Conservation (phyloP, 1,139 yeast species). For the Yamadazyma triangularis region DNA sequence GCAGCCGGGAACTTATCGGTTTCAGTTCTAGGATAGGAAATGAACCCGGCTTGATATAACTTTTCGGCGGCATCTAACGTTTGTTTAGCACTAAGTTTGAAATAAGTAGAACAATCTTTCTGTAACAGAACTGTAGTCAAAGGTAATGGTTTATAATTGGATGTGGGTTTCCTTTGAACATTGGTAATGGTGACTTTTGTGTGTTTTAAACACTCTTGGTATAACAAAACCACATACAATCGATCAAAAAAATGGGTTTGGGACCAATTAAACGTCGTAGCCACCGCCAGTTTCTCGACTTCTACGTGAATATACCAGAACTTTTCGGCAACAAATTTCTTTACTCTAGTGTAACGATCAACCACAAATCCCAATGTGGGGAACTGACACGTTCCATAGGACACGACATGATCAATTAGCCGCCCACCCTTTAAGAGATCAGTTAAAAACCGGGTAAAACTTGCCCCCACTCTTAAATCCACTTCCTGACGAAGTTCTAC, state of each 20-base stretch:
- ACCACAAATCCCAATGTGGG: slow-evolving; percentile 97
- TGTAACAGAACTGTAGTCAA: slow-evolving; percentile 94
- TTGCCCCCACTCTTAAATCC: slow-evolving; percentile 85
- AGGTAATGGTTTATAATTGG: slow-evolving; percentile 82
- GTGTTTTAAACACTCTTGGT: slow-evolving; percentile 55
- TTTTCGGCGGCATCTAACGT: slow-evolving; percentile 83
- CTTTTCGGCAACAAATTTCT: slow-evolving; percentile 65
- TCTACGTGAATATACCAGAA: slow-evolving; percentile 73
- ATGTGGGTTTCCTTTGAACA: slow-evolving; percentile 59
- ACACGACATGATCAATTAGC: slow-evolving; percentile 27
- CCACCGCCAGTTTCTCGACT: slow-evolving; percentile 34
- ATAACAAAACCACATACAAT: slow-evolving; percentile 54
- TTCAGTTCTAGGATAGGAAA: slow-evolving; percentile 97
- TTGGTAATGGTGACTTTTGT: slow-evolving; percentile 48
- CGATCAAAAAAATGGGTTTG: slow-evolving; percentile 72
- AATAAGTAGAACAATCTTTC: slow-evolving; percentile 71
- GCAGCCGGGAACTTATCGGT: slow-evolving; percentile 79
- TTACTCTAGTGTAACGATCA: slow-evolving; percentile 80
- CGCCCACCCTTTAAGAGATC: slow-evolving; percentile 34
- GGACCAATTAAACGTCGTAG: slow-evolving; percentile 54
- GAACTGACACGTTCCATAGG: slow-evolving; percentile 95
- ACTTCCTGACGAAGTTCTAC: slow-evolving; percentile 83
- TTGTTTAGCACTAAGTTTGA: slow-evolving; percentile 77
- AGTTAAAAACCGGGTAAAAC: slow-evolving; percentile 78
- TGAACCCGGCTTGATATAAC: slow-evolving; percentile 77